Evolutionary conservation across 495 filamentous ascomycete species (phyloP), one percentile per base, ranked within the genome.

Genomic region (Xylaria castorea): DNA sequence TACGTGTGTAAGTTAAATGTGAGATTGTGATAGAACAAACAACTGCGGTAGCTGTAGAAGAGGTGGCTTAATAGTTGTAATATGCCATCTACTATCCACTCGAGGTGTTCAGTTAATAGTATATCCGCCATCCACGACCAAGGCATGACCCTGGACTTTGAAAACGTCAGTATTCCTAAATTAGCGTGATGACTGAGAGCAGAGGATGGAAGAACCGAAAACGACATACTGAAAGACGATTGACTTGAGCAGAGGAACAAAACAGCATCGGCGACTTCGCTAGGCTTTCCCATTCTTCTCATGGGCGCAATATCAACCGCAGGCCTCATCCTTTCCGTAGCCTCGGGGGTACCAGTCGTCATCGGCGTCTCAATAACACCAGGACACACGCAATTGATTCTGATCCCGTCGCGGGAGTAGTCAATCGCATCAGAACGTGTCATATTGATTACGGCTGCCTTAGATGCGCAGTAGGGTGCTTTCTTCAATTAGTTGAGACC

Each of bases 51-150:
- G 18, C 46, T 9, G 20, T 18, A 50, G 18, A 50, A n/a, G 18
- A 42, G 38, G 46, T 1, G 8, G 18, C 46, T 50, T n/a, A 2
- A 50, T 50, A 50, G 46, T 8, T n/a, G 8, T 18, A n/a, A 3
- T 50, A n/a, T 5, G 20, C 20, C 16, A 57, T 57, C 12, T 36
- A 61, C 32, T 34, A 38, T 18, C 32, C 11, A 20, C 4, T 38
- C 7, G 18, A 53, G 12, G 44, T 25, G 22, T 42, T 61, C 20
- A 63, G 38, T 80, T 79, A 57, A 83, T 85, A 8, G 83, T 75
- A 80, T 88, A 89, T 8, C 87, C 87, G 8, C 87, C 87, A 77
- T 89, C 87, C 2, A 89, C 85, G 5, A 86, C 83, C 76, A 88
- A 74, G 0, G 83, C 85, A 76, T 83, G 82, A 5, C 87, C 87